A percentile compares a stretch with the other conserved stretches of the same genome.
Evolutionary conservation across 2,329 filamentous ascomycete genomes (phyloP).

Genomic region (Gyromitra esculenta): DNA sequence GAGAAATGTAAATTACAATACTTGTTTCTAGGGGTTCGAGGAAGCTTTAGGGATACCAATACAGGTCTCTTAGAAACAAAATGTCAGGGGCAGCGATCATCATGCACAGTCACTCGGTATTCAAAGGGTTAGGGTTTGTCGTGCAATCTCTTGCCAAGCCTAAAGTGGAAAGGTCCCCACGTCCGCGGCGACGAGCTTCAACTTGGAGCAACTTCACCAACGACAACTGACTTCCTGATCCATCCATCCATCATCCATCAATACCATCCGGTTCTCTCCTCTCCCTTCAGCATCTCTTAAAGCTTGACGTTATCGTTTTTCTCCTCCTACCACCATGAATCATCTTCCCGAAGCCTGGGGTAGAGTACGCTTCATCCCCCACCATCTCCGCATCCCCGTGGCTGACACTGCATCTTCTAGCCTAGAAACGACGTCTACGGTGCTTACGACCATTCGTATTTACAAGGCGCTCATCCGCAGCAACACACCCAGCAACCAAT

Average conservation of each 20-base stretch:
- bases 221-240: slow-evolving; percentile 27
- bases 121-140: slow-evolving; percentile 38
- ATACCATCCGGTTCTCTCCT: slow-evolving; percentile 28
- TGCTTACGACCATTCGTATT: slow-evolving; percentile 86
- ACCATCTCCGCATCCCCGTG: slow-evolving; percentile 25
- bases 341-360: slow-evolving; percentile 78
- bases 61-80: neutral
- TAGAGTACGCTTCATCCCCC: slow-evolving; percentile 67
- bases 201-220: slow-evolving; percentile 34
- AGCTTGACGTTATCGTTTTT: slow-evolving; percentile 53
- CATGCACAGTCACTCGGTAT: slow-evolving; percentile 31
- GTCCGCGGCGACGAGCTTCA: slow-evolving; percentile 33
- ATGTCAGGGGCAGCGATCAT: neutral
- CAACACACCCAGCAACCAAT: slow-evolving; percentile 91
- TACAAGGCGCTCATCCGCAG: slow-evolving; percentile 70
- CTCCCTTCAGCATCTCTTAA: slow-evolving; percentile 35
- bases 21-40: too few species aligned
- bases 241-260: slow-evolving; percentile 45
- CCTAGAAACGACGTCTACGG: slow-evolving; percentile 98
- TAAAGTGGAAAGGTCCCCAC: slow-evolving; percentile 35
- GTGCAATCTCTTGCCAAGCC: slow-evolving; percentile 40
- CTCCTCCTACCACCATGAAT: slow-evolving; percentile 67
- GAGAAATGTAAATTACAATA: too few species aligned
- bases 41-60: neutral
- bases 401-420: slow-evolving; percentile 65